Conservation (phyloP, 2,329 filamentous ascomycete species). For the Curvularia lunata region DNA sequence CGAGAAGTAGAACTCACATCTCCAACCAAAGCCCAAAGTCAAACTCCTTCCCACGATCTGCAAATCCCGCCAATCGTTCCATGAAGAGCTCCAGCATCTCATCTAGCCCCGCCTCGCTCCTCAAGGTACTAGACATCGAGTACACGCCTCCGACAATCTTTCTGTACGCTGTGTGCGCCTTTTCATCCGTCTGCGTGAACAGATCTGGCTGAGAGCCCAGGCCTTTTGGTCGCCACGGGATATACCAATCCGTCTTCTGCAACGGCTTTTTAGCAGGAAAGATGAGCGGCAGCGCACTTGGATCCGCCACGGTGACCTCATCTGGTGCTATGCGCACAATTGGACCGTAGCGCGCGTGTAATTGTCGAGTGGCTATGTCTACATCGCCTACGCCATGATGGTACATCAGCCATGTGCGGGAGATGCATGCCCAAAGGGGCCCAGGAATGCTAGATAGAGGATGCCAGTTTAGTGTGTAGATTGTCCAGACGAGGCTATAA, state of each 20-base stretch:
- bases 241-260: constrained; percentile 35
- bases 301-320: constrained; percentile 39
- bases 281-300: constrained; percentile 24
- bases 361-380: constrained; percentile 18
- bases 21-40: constrained; percentile 31
- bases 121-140: constrained; percentile 21
- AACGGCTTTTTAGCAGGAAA: constrained; percentile 28
- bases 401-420: constrained; percentile 36
- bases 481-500: constrained; percentile 21
- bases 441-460: constrained; percentile 31
- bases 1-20: constrained; percentile 18
- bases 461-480: constrained; percentile 28
- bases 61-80: constrained; percentile 22
- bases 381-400: constrained; percentile 29
- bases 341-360: constrained; percentile 43
- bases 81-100: constrained; percentile 16
- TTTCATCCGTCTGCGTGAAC: constrained; percentile 26
- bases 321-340: constrained; percentile 57
- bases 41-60: constrained; percentile 16
- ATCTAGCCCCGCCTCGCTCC: constrained; percentile 25
- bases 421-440: constrained; percentile 32
- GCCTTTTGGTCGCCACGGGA: constrained; percentile 26
- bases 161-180: constrained; percentile 21
- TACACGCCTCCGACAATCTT: constrained; percentile 24
- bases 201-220: constrained; percentile 21